Percentiles rank a stretch among this genome's conserved stretches.
Conservation (phyloP, 192 early-diverging fungal genomes). For the Entomortierella beljakovae region DNA sequence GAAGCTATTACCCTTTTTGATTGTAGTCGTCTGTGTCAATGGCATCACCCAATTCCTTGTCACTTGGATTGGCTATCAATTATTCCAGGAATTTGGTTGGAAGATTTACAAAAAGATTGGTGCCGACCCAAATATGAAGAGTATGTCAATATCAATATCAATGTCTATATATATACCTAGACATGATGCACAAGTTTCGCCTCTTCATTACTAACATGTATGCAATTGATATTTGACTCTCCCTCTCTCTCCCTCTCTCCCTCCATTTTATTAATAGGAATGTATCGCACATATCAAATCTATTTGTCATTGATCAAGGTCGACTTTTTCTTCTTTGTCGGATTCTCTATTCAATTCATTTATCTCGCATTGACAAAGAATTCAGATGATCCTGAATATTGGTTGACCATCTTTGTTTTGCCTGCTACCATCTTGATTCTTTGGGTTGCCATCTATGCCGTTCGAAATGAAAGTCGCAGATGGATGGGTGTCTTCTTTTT, state of each 20-base stretch:
- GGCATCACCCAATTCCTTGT: constrained; percentile 63
- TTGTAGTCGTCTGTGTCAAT: constrained; percentile 69
- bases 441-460: constrained; percentile 72
- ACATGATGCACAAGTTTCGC: no score
- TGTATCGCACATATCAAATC: constrained; percentile 80
- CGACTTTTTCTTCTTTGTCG: constrained; percentile 84
- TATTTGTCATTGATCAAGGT: constrained; percentile 86
- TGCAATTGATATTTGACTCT: background rate
- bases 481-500: constrained; percentile 72
- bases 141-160: constrained; percentile 41
- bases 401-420: constrained; percentile 66
- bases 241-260: background rate
- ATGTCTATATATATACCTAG: background rate
- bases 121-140: constrained; percentile 68
- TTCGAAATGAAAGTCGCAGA: constrained; percentile 72
- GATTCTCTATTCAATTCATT: constrained; percentile 80
- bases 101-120: constrained; percentile 77
- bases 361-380: constrained; percentile 73
- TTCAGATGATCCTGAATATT: constrained; percentile 59
- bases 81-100: constrained; percentile 76
- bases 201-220: no score
- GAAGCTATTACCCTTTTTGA: constrained; percentile 54
- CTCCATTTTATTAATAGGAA: constrained; percentile 47
- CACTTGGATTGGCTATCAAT: constrained; percentile 59
- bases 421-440: constrained; percentile 71